phyloP scores from a whole-genome alignment of 257 asterid genomes.

The Echites panduratus region DNA sequence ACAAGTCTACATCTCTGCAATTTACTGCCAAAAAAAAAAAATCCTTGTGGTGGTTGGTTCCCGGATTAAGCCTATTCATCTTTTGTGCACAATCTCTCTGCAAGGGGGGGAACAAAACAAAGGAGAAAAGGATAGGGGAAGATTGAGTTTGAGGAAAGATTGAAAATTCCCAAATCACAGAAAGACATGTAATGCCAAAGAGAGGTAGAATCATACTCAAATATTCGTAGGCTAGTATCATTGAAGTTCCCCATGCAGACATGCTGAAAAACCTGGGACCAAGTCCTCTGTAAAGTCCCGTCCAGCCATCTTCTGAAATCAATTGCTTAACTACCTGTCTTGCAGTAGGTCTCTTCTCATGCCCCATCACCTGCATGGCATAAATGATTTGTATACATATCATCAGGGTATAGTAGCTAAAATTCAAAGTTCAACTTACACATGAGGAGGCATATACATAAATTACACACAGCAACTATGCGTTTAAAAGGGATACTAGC shows the following conservation, averaged over 20 bases:
- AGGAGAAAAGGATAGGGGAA: slow-evolving; percentile 10
- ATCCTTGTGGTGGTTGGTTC: neutral
- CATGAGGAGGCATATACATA: neutral
- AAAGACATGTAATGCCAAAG: neutral
- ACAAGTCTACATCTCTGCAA: no score
- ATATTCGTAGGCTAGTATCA: slow-evolving; percentile 96
- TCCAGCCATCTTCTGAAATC: slow-evolving; percentile 93
- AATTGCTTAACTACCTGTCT: slow-evolving; percentile 65
- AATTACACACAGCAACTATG: neutral
- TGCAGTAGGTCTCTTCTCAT: slow-evolving; percentile 63
- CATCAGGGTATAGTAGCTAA: neutral
- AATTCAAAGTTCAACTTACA: neutral
- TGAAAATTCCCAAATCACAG: neutral
- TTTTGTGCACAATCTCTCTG: slow-evolving; percentile 67
- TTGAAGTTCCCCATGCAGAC: slow-evolving; percentile 99
- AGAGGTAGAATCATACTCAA: slow-evolving; percentile 46
- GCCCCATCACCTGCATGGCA: slow-evolving; percentile 64
- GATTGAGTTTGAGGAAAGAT: slow-evolving; percentile 16
- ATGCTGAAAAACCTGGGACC: slow-evolving; percentile 98
- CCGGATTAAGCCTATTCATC: slow-evolving; percentile 28
- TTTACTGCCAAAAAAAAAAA: no score
- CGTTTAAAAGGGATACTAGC: neutral
- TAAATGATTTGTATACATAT: slow-evolving; percentile 18
- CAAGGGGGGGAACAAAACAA: no score
- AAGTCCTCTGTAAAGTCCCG: slow-evolving; percentile 83